A percentile compares a stretch with the other conserved stretches of the same genome.
Evolutionary conservation across 2,329 filamentous ascomycete species (phyloP).

Genomic region (Alternaria triticina): DNA sequence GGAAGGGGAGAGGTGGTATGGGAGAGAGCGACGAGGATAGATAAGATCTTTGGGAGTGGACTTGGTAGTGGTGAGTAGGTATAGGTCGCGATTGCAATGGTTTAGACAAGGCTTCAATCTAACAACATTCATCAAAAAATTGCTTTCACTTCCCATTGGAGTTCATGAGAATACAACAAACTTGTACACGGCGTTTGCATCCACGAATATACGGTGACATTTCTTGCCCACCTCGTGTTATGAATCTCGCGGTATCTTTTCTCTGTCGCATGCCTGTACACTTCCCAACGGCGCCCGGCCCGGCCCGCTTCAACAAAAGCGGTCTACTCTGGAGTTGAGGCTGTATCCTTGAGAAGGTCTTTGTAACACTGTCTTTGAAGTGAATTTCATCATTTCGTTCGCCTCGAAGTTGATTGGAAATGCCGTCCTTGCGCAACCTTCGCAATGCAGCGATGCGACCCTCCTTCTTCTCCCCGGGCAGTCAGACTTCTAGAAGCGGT

Average conservation of each 20-base stretch:
- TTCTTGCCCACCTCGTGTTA: neutral
- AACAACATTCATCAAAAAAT: too few species aligned
- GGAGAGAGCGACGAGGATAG: conserved; percentile 56
- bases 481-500: neutral
- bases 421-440: neutral
- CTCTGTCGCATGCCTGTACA: neutral
- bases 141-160: too few species aligned
- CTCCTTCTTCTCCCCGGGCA: neutral
- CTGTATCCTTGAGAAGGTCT: too few species aligned
- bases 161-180: neutral
- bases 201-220: neutral
- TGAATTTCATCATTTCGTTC: too few species aligned
- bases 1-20: conserved; percentile 52
- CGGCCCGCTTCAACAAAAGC: neutral
- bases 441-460: neutral
- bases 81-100: too few species aligned
- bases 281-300: neutral
- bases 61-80: conserved; percentile 11
- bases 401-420: neutral
- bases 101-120: neutral
- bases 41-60: conserved; percentile 57
- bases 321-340: neutral
- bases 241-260: neutral
- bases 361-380: too few species aligned
- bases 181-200: neutral